A percentile compares a stretch with the other conserved stretches of the same genome.
These are phyloP conservation scores for Nothophoma quercina DNA, from an alignment of 2,329 filamentous ascomycete genomes.

Conservation along the genomic window DNA sequence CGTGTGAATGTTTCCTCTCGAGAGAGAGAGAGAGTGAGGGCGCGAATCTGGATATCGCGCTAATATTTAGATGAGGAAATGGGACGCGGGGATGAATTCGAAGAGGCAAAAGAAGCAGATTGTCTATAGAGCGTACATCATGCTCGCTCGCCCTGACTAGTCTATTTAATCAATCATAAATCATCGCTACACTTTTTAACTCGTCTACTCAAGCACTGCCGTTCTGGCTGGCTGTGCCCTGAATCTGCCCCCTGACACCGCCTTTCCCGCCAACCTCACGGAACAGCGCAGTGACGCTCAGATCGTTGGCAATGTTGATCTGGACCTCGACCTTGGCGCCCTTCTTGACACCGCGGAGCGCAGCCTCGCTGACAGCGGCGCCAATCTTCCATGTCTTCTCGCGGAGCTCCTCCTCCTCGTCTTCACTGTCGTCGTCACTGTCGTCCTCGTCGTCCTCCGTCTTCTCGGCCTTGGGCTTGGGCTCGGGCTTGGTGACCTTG, in stretches of 20 bases:
- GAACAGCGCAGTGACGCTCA: constrained; percentile 79
- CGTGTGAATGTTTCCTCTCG: too few relatives aligned
- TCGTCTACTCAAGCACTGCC: constrained; percentile 36
- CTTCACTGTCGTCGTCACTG: constrained; percentile 65
- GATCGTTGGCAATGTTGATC: constrained; percentile 83
- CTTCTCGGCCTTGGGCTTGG: constrained; percentile 76
- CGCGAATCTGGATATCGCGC: too few relatives aligned
- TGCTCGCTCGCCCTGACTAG: not conserved
- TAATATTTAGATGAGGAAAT: too few relatives aligned
- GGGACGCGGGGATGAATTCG: too few relatives aligned
- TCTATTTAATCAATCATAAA: constrained; percentile 15
- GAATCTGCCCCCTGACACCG: constrained; percentile 57
- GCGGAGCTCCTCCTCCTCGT: constrained; percentile 85
- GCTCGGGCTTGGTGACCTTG: constrained; percentile 88
- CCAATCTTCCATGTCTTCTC: constrained; percentile 94
- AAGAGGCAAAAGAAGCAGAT: too few relatives aligned
- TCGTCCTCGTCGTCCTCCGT: constrained; percentile 68
- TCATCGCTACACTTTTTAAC: not conserved
- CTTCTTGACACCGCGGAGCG: constrained; percentile 84
- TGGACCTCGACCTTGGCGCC: constrained; percentile 91
- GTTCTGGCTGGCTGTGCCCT: constrained; percentile 36
- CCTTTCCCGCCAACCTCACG: constrained; percentile 88
- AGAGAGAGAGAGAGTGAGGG: too few relatives aligned
- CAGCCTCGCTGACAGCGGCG: constrained; percentile 82
- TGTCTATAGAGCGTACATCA: constrained; percentile 8